Conservation (phyloP, 345 rosid species). For the Luvunga scandens region DNA sequence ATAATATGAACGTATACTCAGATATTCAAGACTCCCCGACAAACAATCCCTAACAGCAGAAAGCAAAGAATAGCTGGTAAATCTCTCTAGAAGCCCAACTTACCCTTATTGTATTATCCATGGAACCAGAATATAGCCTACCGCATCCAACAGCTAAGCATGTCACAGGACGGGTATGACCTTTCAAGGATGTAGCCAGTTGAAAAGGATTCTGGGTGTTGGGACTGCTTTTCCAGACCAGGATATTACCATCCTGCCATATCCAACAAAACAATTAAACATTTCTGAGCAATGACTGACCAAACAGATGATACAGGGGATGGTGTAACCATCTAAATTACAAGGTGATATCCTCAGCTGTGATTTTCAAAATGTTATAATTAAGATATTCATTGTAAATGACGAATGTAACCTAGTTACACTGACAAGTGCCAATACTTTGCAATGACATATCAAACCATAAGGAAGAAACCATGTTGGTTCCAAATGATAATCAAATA, state of each 20-base stretch:
- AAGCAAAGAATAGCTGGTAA: background rate
- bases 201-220: slow-evolving; percentile 5
- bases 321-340: background rate
- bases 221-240: background rate
- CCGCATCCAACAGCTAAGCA: slow-evolving; percentile 1
- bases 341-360: background rate
- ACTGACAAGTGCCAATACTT: background rate
- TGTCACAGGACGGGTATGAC: background rate
- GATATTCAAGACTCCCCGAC: background rate
- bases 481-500: background rate
- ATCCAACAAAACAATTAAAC: background rate
- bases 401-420: background rate
- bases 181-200: background rate
- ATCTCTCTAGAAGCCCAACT: background rate
- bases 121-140: slow-evolving; percentile 9
- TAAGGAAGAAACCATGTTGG: background rate
- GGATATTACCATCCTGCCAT: background rate
- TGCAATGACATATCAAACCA: background rate
- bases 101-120: slow-evolving; percentile 13
- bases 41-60: background rate
- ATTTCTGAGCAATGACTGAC: background rate
- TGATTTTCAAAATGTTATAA: background rate
- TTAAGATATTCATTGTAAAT: background rate
- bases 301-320: background rate
- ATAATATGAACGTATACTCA: background rate